Conservation (phyloP, 768 basidiomycete genomes). For the Phylloporus arenicola region DNA sequence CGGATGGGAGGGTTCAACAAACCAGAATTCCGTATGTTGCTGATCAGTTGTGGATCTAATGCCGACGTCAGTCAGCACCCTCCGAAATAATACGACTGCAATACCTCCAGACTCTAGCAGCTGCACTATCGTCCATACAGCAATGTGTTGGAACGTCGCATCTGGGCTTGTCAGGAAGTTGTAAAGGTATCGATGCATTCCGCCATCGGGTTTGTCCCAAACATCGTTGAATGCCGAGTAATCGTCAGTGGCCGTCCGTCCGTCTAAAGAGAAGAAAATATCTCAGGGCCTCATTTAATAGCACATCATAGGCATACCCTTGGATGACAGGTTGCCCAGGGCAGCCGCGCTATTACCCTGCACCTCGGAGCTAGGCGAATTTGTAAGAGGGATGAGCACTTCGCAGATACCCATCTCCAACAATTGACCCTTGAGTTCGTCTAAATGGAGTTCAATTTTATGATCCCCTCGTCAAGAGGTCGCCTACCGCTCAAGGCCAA, state of each 20-base stretch:
- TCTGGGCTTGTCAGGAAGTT: conserved; percentile 91
- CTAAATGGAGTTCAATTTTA: conserved; percentile 37
- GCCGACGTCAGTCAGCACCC: background rate
- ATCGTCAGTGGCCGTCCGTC: conserved; percentile 72
- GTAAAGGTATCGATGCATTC: conserved; percentile 91
- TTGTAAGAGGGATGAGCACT: conserved; percentile 93
- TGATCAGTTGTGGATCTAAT: conserved; percentile 80
- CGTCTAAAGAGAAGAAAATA: conserved; percentile 43
- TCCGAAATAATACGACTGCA: conserved; percentile 7
- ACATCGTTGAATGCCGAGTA: conserved; percentile 97
- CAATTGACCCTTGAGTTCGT: conserved; percentile 93
- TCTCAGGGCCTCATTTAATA: background rate
- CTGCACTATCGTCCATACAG: conserved; percentile 99
- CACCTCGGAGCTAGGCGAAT: conserved; percentile 94
- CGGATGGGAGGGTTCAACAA: conserved; percentile 84
- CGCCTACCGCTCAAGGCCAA: conserved; percentile 85
- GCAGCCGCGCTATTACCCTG: conserved; percentile 99
- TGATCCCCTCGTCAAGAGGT: background rate
- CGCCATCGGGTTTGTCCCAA: conserved; percentile 97
- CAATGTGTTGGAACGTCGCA: conserved; percentile 98
- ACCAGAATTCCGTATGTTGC: conserved; percentile 81
- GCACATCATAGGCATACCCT: conserved; percentile 47
- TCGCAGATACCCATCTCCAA: conserved; percentile 99
- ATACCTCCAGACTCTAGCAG: conserved; percentile 90
- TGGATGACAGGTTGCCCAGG: conserved; percentile 94